These are phyloP conservation scores for Periconia sp. DNA, from an alignment of 2,329 filamentous ascomycete genomes.

Conservation along the genomic window DNA sequence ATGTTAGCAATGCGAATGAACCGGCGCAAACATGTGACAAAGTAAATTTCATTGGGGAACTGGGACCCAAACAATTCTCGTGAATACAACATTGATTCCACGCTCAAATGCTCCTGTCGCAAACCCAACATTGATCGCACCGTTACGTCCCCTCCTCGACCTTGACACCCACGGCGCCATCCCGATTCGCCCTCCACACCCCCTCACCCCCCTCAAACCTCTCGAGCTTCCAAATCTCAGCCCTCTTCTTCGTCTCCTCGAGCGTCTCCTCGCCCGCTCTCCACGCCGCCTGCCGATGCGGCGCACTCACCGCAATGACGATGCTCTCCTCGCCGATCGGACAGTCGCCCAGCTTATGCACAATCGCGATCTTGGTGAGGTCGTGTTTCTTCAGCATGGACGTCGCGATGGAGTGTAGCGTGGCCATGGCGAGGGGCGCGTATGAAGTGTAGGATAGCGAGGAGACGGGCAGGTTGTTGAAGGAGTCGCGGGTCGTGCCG, in stretches of 20 bases:
- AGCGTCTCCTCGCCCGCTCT: slow-evolving; percentile 83
- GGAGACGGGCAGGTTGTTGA: slow-evolving; percentile 69
- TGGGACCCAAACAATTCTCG: too few relatives aligned
- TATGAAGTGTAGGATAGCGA: slow-evolving; percentile 78
- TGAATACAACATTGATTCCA: too few relatives aligned
- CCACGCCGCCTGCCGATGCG: slow-evolving; percentile 86
- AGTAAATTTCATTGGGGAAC: too few relatives aligned
- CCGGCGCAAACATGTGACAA: too few relatives aligned
- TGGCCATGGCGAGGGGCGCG: slow-evolving; percentile 66
- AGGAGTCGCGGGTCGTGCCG: slow-evolving; percentile 76
- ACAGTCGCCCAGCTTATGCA: slow-evolving; percentile 82
- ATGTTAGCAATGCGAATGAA: too few relatives aligned
- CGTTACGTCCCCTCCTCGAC: slow-evolving; percentile 31
- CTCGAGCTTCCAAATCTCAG: slow-evolving; percentile 96
- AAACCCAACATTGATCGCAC: too few relatives aligned
- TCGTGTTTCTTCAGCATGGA: slow-evolving; percentile 61
- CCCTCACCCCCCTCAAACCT: slow-evolving; percentile 77
- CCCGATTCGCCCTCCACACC: slow-evolving; percentile 85
- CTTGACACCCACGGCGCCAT: slow-evolving; percentile 63
- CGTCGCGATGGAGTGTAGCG: slow-evolving; percentile 66
- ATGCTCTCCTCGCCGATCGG: slow-evolving; percentile 94
- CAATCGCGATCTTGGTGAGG: slow-evolving; percentile 74
- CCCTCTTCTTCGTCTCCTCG: slow-evolving; percentile 79
- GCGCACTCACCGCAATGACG: slow-evolving; percentile 79
- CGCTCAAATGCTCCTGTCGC: too few relatives aligned